A percentile compares a stretch with the other conserved stretches of the same genome.
Conservation (phyloP, 140 eudicot genomes). For the Senecio squalidus region DNA sequence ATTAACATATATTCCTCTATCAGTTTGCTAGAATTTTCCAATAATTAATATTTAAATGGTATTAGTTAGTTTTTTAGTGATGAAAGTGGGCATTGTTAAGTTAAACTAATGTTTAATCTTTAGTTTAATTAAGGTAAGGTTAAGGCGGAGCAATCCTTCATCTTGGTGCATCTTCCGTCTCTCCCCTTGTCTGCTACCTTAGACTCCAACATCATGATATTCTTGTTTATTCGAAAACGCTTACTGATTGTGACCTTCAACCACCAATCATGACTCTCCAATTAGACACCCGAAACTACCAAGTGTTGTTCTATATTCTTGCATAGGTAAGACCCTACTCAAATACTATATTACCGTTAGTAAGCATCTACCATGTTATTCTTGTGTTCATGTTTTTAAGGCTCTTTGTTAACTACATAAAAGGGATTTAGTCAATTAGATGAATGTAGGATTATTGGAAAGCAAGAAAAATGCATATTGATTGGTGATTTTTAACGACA, state of each 20-base stretch:
- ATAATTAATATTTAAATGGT: slow-evolving; percentile 17
- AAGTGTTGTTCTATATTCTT: neutral
- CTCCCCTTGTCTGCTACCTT: slow-evolving; percentile 48
- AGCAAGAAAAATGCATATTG: no score
- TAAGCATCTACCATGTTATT: no score
- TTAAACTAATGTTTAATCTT: slow-evolving; percentile 22
- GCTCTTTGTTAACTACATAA: no score
- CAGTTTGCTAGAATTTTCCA: slow-evolving; percentile 22
- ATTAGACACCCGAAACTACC: slow-evolving; percentile 17
- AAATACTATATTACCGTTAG: no score
- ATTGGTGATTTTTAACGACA: no score
- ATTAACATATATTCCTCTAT: slow-evolving; percentile 29
- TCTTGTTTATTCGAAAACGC: slow-evolving; percentile 5
- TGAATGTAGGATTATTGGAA: no score
- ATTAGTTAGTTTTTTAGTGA: slow-evolving; percentile 34
- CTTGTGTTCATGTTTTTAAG: no score
- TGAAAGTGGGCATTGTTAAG: slow-evolving; percentile 34
- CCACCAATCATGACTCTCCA: slow-evolving; percentile 26
- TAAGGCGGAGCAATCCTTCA: slow-evolving; percentile 48
- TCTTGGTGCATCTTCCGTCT: slow-evolving; percentile 45
- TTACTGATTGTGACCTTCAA: slow-evolving; percentile 23
- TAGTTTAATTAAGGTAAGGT: slow-evolving; percentile 25
- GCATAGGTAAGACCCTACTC: slow-evolving; percentile 13
- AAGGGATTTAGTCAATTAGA: no score
- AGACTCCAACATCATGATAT: slow-evolving; percentile 33